These are phyloP conservation scores for Herpetospermum pedunculosum DNA, from an alignment of 306 rosid genomes.

Conservation along the genomic window DNA sequence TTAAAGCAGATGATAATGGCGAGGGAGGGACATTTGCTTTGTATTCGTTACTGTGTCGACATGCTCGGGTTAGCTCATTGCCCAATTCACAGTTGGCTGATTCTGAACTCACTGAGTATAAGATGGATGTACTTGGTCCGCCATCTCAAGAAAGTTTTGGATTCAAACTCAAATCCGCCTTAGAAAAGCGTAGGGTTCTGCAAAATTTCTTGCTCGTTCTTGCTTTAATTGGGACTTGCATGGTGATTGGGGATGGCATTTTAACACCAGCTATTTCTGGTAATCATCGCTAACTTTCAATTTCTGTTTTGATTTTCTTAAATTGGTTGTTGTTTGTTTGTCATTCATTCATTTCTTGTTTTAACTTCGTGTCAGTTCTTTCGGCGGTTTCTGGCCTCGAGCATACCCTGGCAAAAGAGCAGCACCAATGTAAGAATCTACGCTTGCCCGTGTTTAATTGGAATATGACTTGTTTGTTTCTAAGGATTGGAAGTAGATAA, in stretches of 20 bases:
- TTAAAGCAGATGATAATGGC: conserved; percentile 86
- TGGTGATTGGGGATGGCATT: conserved; percentile 98
- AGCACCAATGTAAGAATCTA: conserved; percentile 54
- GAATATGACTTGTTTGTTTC: conserved; percentile 10
- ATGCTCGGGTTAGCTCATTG: conserved; percentile 57
- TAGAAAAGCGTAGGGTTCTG: conserved; percentile 64
- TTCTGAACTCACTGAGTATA: conserved; percentile 60
- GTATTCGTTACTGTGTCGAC: conserved; percentile 79
- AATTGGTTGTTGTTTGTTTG: conserved; percentile 1
- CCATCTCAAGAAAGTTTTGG: conserved; percentile 25
- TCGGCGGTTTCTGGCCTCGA: conserved; percentile 97
- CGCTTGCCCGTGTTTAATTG: neutral
- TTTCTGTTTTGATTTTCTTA: neutral
- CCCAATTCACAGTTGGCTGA: conserved; percentile 70
- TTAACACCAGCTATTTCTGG: conserved; percentile 92
- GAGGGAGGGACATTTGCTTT: conserved; percentile 98
- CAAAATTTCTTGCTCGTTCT: conserved; percentile 72
- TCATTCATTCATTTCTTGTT: conserved; percentile 14
- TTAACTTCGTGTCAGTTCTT: conserved; percentile 51
- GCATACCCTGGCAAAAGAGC: conserved; percentile 66
- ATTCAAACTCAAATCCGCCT: conserved; percentile 29
- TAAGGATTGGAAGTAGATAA: neutral
- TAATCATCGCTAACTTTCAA: conserved; percentile 4
- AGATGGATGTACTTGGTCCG: conserved; percentile 18
- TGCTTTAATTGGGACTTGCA: conserved; percentile 86